Evolutionary conservation across 2,329 filamentous ascomycete genomes (phyloP), one percentile per base, ranked within the genome.

Genomic region (Claviceps citrina): DNA sequence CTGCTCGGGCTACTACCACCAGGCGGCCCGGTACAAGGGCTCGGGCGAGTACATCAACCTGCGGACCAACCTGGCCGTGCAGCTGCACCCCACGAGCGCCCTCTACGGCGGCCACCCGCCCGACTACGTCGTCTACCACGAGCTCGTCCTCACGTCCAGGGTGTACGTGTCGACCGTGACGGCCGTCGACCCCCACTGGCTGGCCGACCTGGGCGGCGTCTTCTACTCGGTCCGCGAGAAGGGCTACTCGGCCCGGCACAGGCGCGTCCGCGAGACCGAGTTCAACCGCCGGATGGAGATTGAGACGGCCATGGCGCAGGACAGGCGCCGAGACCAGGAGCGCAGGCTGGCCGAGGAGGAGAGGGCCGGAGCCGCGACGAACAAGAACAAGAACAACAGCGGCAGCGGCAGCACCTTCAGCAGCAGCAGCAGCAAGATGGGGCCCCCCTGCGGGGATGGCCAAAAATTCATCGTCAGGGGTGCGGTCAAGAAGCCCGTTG

Each of bases 161-260:
- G 91, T 96, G 57, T 98, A 96, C 65, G 95, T 98, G 78, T 93
- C 84, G 3, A 94, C 85, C 4, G 91, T 98, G 8, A 98, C 91
- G 4, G 77, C 85, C 1, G 91, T 98, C 1, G 91, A 98, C 57
- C 89, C 91, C 39, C 85, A 93, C 56, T 98, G 91, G 91, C 74
- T 98, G 31, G 91, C 91, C 6, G 91, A 98, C 56, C 68, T 98
- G 5, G 91, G 93, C 26, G 91, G 87, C 2, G 91, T 98, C 0
- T 98, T 98, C 60, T 98, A 96, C 61, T 91, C 82, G 1, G 74
- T 98, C 54, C 95, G 94, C 63, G 89, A 96, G 62, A 98, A 98
- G 62, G 91, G 89, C 1, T 98, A 93, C 56, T 93, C 84, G 12
- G 77, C 80, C 10, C 71, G 84, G 20, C 83, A 94, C 52, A 89